Evolutionary conservation across 75 land plant genomes (phyloP), one percentile per base, ranked within the genome.

Genomic region (Cupressus sempervirens): DNA sequence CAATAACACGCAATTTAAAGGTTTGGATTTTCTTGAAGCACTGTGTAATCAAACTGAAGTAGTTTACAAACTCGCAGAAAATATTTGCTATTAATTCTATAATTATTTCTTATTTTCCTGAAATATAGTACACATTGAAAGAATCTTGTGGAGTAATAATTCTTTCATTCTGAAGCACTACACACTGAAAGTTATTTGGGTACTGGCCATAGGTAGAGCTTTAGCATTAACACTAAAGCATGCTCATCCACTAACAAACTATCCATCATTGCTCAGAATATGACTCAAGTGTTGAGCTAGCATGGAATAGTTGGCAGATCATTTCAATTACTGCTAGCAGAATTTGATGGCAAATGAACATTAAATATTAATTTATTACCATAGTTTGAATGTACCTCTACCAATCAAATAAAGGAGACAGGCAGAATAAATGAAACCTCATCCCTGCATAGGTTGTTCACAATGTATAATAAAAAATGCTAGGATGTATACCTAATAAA

Each of bases 21-120:
- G 40, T 93, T 29, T n/a, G 86, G 4, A 32, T 46, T 32, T 76
- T 29, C 56, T 67, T 81, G 34, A 48, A 82, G 34, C 45, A 23
- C 7, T 40, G 13, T 79, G n/a, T 79, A 45, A 79, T 41, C 32
- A 43, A 72, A 72, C 30, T 18, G 32, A 45, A 79, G 30, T n/a
- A 12, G 30, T 43, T 76, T 79, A 32, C 45, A 79, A n/a, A 79
- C 15, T 11, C 12, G 74, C 74, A 72, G n/a, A n/a, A n/a, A 72
- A 30, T 72, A 72, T 72, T 29, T 72, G 14, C 74, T 32, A 72
- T 72, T 72, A 68, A 12, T 68, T 7, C 73, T 8, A 72, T 4
- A 1, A 72, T 10, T 32, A 29, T 35, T 30, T 72, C 12, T 72
- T 32, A 11, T 72, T 23, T 30, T 12, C 15, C 74, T 72, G 74